Evolutionary conservation across 495 filamentous ascomycete genomes (phyloP), one percentile per base, ranked within the genome.

Genomic region (Hypoxylon trugodes): DNA sequence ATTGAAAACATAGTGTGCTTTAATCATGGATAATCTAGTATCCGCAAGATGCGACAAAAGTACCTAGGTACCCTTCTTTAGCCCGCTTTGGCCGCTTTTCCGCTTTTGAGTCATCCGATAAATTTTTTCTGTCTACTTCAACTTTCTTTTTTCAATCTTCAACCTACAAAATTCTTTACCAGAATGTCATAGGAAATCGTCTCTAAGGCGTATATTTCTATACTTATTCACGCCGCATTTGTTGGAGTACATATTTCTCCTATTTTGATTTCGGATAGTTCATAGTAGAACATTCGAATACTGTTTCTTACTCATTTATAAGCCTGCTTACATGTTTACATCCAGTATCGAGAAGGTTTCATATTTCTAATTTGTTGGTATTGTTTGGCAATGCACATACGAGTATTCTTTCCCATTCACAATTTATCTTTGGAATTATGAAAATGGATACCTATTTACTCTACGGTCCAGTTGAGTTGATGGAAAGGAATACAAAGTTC

Each of bases 271-370:
- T 49, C 46, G 47, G 58, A 25, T 21, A 45, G 47, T 67, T 67
- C 64, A n/a, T 67, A 67, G 64, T 67, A 19, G 64, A 67, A 67
- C 46, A 54, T n/a, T 58, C 50, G 41, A 25, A 45, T 50, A 36
- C 33, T 54, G 16, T 67, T 37, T 24, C 38, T 35, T 45, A 8
- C 40, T 35, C 43, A 19, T 43, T 21, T 16, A 18, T 16, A 18
- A 37, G 4, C 30, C n/a, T 36, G 6, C 1, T 40, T 32, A 10
- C 13, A 8, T 25, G 25, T 36, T 24, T 30, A 3, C 12, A 15
- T 13, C 32, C 18, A 18, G 6, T 9, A 43, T 36, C 18, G 15
- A 10, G 4, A 19, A 15, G 26, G 24, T 15, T n/a, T 59, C 25
- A 6, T 37, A 15, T 58, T 43, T 61, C 19, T 35, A 37, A 15